These are phyloP conservation scores for Boletus eberwhitei DNA, from an alignment of 768 basidiomycete species.

Conservation along the genomic window DNA sequence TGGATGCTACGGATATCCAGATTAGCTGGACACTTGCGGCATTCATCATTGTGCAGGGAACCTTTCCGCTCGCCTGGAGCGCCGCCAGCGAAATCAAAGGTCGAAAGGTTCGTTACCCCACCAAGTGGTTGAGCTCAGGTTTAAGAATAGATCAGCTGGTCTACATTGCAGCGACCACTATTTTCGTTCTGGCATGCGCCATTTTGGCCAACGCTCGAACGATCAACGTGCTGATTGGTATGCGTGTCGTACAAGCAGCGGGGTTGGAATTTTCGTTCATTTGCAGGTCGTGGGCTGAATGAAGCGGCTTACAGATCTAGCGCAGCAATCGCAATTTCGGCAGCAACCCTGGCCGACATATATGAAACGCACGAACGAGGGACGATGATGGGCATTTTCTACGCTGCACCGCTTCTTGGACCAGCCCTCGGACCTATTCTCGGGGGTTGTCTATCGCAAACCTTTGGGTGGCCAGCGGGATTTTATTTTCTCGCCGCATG, in stretches of 20 bases:
- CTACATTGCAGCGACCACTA: slow-evolving; percentile 48
- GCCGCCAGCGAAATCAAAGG: slow-evolving; percentile 73
- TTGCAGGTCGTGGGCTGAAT: slow-evolving; percentile 1
- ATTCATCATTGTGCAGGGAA: slow-evolving; percentile 74
- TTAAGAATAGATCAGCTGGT: slow-evolving; percentile 39
- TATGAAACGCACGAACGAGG: slow-evolving; percentile 74
- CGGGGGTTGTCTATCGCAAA: slow-evolving; percentile 64
- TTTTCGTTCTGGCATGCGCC: slow-evolving; percentile 54
- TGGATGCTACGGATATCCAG: slow-evolving; percentile 57
- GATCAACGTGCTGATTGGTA: slow-evolving; percentile 58
- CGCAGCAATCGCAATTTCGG: slow-evolving; percentile 68
- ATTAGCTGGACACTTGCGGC: slow-evolving; percentile 67
- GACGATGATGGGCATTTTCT: slow-evolving; percentile 78
- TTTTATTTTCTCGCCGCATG: slow-evolving; percentile 81
- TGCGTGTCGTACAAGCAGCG: slow-evolving; percentile 64
- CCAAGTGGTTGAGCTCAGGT: background rate
- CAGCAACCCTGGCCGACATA: slow-evolving; percentile 75
- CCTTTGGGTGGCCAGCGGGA: slow-evolving; percentile 72
- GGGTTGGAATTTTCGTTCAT: slow-evolving; percentile 42
- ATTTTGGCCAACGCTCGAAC: slow-evolving; percentile 53
- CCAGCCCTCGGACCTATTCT: slow-evolving; percentile 69
- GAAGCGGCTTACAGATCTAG: slow-evolving; percentile 43
- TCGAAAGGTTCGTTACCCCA: slow-evolving; percentile 48
- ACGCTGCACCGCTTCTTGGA: slow-evolving; percentile 75
- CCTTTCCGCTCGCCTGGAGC: slow-evolving; percentile 64